Conservation (phyloP, 1,139 yeast genomes). For the Pichia sp. region DNA sequence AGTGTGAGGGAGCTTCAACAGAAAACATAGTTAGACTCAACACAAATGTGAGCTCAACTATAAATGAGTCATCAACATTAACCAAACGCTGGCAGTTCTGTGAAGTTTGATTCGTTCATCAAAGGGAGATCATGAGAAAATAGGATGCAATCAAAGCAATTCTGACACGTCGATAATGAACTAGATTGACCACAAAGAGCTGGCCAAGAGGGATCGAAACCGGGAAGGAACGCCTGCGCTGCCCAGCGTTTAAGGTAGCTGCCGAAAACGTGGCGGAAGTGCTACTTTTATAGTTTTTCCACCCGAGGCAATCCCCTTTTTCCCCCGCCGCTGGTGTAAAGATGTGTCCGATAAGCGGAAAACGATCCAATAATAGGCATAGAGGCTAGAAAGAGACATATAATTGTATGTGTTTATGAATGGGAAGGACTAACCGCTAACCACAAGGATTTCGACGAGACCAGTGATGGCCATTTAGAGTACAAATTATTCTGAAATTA, state of each 20-base stretch:
- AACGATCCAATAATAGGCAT: background rate
- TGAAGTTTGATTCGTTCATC: background rate
- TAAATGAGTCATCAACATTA: too few species aligned
- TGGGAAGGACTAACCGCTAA: background rate
- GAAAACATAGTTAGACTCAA: too few species aligned
- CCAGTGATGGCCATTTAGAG: background rate
- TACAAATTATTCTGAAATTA: background rate
- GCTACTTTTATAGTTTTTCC: constrained; percentile 1
- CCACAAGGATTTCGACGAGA: background rate
- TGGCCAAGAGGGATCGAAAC: too few species aligned
- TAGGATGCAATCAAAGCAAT: too few species aligned
- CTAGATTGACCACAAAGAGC: too few species aligned
- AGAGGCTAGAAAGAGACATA: background rate
- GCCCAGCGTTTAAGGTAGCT: background rate
- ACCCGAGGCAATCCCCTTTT: background rate
- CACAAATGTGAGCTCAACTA: too few species aligned
- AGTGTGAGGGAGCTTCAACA: too few species aligned
- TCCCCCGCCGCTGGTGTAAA: background rate
- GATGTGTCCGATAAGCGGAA: background rate
- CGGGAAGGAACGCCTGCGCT: background rate
- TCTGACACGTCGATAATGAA: too few species aligned
- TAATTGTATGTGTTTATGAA: background rate
- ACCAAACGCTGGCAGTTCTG: too few species aligned
- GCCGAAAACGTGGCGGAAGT: background rate
- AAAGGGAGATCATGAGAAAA: background rate